phyloP scores from a whole-genome alignment of 2,329 filamentous ascomycete species.

The Nemania bipapillata region DNA sequence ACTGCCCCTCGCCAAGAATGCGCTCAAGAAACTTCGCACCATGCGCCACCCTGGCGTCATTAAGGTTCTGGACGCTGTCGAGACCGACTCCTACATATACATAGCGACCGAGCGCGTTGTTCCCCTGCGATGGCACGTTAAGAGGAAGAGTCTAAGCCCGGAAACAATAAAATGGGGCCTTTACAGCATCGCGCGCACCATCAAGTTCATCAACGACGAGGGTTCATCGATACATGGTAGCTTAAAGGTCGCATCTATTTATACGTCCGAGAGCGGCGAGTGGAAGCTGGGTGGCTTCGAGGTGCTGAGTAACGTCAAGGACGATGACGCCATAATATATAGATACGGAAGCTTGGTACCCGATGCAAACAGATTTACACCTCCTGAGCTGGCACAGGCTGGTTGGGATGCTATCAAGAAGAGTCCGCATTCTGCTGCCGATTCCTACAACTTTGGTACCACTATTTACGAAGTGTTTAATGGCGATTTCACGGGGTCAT shows the following conservation, averaged over 20 bases:
- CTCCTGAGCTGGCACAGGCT: constrained; percentile 83
- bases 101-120: constrained; percentile 92
- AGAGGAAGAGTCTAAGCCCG: constrained; percentile 83
- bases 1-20: constrained; percentile 89
- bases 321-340: constrained; percentile 94
- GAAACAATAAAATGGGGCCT: constrained; percentile 98
- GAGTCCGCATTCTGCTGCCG: constrained; percentile 81
- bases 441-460: constrained; percentile 86
- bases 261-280: constrained; percentile 94
- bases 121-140: constrained; percentile 89
- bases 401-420: constrained; percentile 95
- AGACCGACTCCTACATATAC: constrained; percentile 96
- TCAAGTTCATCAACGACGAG: constrained; percentile 96
- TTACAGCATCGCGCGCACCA: constrained; percentile 84
- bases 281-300: constrained; percentile 98
- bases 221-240: constrained; percentile 91
- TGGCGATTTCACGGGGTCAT: constrained; percentile 77
- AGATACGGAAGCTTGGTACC: constrained; percentile 88
- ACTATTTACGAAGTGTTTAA: constrained; percentile 93
- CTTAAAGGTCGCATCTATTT: constrained; percentile 85
- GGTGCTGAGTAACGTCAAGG: constrained; percentile 91
- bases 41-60: constrained; percentile 94
- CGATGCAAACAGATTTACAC: constrained; percentile 83
- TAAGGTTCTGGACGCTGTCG: constrained; percentile 91
- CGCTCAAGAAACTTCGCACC: constrained; percentile 90